Base-by-base conservation (phyloP, 179 eudicot species). In the Sideroxylon spinosum region DNA sequence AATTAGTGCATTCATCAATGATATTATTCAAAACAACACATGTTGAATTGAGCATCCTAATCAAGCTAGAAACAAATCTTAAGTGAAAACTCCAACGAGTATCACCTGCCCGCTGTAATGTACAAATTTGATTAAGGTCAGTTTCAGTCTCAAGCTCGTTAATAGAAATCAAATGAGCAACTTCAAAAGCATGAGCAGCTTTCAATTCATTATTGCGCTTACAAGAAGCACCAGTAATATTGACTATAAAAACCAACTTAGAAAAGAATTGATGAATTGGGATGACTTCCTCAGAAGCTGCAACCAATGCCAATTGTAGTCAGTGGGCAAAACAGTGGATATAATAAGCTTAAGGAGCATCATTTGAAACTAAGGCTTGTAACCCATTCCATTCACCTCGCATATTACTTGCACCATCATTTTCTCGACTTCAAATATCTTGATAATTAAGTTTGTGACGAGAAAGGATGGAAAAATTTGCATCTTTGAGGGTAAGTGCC, bases 291-390 rank as follows among this genome's bases (percentile, higher is more conserved):
- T 12, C 52, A 1, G 61, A 23, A 10, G 75, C 56, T 9, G 62
- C 60, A 25, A 72, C 19, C 14, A 72, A 14, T 11, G 44, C 75
- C 26, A 72, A 53, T 53, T 72, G 61, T 4, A 72, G 10, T 4
- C 62, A 44, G 11, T 72, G 75, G 7, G 62, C 75, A 5, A 72
- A 52, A 72, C 60, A 71, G 52, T 71, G 57, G 7, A 71, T 16
- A 71, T 50, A 71, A 52, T 52, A 71, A n/a, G 75, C 75, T 53
- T 16, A 53, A 10, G 59, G 62, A 14, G 46, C 22, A 52, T 72
- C 76, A 8, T 11, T 4, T 22, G 7, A 11, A 72, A 72, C 37
- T 29, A 29, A 29, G 37, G 37, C 37, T 29, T 29, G 37, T 29
- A 29, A 29, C 37, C 37, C 37, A 3, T 29, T 29, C 37, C 37